Evolutionary conservation across 2,329 filamentous ascomycete species (phyloP), one percentile per base, ranked within the genome.

Genomic region (Allantophomopsis lycopodina): DNA sequence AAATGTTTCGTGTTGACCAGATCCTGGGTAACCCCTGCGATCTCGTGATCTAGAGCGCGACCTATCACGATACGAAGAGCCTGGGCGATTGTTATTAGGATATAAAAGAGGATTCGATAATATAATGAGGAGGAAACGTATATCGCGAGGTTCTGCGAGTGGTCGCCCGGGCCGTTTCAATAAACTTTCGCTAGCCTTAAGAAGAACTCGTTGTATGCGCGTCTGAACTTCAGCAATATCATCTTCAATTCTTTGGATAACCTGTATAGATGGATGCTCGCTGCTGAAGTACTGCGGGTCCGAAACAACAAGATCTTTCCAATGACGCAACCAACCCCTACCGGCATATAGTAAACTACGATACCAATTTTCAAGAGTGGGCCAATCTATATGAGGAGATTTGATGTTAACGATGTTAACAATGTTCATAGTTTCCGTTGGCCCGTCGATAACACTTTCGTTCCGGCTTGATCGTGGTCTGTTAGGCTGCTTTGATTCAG

Each of bases 151-250:
- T 18, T 75, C 72, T 36, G 66, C 71, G 38, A 94, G 57, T 5
- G 73, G 73, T 23, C 79, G 72, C 1, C 83, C 77, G 0, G 88
- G 87, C 14, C 86, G 73, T 57, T 88, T 93, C 15, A 94, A 64
- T 7, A 94, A 60, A 48, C 72, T 77, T 55, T 94, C 88, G 0
- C 76, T 83, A 8, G 79, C 77, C 56, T 88, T 93, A 17, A 94
- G 63, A 7, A 94, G 59, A 1, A 76, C 69, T 40, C 77, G 68
- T 43, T 84, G 79, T 12, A 77, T 58, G 55, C 88, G 82, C 18
- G 74, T 65, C 51, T 85, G 79, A 2, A 79, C 83, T 44, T 76
- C 71, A 20, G 55, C 51, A 23, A 78, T 55, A 36, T 71, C 62
- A 30, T 62, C 60, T 37, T 76, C 68, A 31, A 78, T 63, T 17